Base-by-base conservation (phyloP, 2,329 filamentous ascomycete species). In the Cadophora sp. region DNA sequence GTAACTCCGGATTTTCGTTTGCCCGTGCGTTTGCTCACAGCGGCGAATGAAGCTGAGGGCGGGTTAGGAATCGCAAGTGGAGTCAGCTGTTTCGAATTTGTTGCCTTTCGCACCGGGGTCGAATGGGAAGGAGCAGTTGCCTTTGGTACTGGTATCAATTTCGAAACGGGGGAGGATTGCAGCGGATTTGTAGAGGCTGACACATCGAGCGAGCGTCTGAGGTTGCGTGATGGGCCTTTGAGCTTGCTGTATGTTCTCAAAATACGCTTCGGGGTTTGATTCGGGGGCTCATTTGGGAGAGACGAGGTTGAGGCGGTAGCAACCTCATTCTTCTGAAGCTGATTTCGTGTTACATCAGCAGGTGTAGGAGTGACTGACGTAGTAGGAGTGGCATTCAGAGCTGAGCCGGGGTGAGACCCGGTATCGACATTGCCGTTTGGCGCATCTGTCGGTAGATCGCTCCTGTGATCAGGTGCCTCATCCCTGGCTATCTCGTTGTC, bases 1-100 rank as follows among this genome's bases (percentile, higher is more conserved):
- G 62, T 64, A 5, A 43, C 62, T 43, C 51, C 59, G 4, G 65
- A 67, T 43, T 66, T 68, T 22, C 69, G 67, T 48, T 66, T 72
- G 7, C 14, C 37, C 4, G 48, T 67, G 5, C 70, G 65, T n/a
- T 69, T 72, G 19, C 26, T 60, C 26, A n/a, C 26, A n/a, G 37
- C 24, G 7, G 31, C 6, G 14, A 14, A 11, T 63, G 61, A 43
- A 29, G 29, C 8, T 26, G 61, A 31, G n/a, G n/a, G 31, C 6
- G 31, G n/a, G 3, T 59, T 22, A 11, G 29, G 26, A 37, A 29
- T 19, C 22, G 26, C n/a, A 7, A 16, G 8, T 34, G 55, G 29
- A 11, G 29, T 64, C 4, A 24, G 31, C 24, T 59, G 65, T 19
- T 63, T 50, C 27, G 27, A 31, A 4, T 16, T 50, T 59, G 27